These are phyloP conservation scores for Suillus subaureus DNA, from an alignment of 768 basidiomycete species.

Conservation along the genomic window DNA sequence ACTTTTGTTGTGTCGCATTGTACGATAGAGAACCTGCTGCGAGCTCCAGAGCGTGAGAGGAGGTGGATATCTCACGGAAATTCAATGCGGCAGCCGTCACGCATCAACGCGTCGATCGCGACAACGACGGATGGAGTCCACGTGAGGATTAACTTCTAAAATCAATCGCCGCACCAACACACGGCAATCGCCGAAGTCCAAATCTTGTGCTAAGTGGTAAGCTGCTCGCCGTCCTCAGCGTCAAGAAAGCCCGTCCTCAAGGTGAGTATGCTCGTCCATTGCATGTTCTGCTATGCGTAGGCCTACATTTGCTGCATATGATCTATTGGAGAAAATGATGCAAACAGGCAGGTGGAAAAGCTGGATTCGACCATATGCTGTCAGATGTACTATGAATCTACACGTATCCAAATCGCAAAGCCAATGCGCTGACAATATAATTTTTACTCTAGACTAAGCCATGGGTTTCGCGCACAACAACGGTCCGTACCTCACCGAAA, in stretches of 20 bases:
- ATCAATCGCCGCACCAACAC: constrained; percentile 31
- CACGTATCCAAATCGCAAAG: background rate
- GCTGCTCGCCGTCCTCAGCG: constrained; percentile 27
- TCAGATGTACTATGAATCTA: constrained; percentile 23
- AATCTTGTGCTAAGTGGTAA: background rate
- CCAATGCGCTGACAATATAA: constrained; percentile 16
- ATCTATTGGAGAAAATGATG: constrained; percentile 4
- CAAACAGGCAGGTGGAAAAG: constrained; percentile 6
- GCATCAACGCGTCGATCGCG: background rate
- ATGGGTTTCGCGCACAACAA: constrained; percentile 42
- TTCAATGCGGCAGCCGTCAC: background rate
- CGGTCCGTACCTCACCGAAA: constrained; percentile 23
- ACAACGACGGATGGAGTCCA: background rate
- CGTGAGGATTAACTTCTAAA: constrained; percentile 13
- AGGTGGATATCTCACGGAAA: background rate
- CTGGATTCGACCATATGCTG: constrained; percentile 23
- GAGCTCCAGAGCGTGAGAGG: background rate
- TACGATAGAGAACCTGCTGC: background rate
- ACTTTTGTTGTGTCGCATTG: background rate
- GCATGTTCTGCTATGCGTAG: background rate
- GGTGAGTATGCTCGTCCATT: constrained; percentile 26
- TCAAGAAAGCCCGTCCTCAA: constrained; percentile 35
- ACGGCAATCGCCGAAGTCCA: constrained; percentile 28
- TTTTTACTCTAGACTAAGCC: constrained; percentile 26
- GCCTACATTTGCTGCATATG: constrained; percentile 2